Conservation (phyloP, 371 early-diverging fungal genomes). For the Homolaphlyctis polyrhiza region DNA sequence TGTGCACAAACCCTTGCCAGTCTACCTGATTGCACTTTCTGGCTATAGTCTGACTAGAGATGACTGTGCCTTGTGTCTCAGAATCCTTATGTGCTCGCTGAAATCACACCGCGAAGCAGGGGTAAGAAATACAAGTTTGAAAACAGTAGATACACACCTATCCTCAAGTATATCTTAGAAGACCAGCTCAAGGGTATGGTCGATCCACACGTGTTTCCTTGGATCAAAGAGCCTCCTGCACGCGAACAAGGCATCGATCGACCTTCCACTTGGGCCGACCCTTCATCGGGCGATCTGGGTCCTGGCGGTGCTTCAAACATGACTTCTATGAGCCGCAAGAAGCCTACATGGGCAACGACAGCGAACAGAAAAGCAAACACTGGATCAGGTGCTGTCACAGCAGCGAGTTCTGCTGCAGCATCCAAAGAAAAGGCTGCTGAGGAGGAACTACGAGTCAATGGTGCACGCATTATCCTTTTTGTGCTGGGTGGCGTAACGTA, state of each 20-base stretch:
- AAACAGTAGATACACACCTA: slow-evolving; percentile 33
- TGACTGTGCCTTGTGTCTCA: neutral
- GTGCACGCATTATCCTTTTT: slow-evolving; percentile 68
- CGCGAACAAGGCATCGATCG: slow-evolving; percentile 5
- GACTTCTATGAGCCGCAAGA: neutral
- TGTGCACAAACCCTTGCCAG: no score
- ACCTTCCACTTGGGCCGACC: slow-evolving; percentile 1
- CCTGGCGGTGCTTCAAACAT: neutral
- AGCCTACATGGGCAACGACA: slow-evolving; percentile 7
- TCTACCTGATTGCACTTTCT: no score
- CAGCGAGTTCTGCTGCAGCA: neutral
- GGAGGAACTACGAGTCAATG: slow-evolving; percentile 37
- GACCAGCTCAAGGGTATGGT: slow-evolving; percentile 30
- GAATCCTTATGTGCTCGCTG: slow-evolving; percentile 1
- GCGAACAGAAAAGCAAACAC: neutral
- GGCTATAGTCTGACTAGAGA: neutral
- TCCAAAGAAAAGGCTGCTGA: neutral
- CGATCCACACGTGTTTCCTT: slow-evolving; percentile 32
- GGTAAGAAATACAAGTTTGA: slow-evolving; percentile 31
- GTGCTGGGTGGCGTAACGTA: slow-evolving; percentile 90
- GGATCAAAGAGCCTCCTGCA: slow-evolving; percentile 31
- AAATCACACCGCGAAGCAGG: neutral
- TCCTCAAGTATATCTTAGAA: slow-evolving; percentile 31
- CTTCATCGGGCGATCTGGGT: neutral
- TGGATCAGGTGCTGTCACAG: neutral